Evolutionary conservation across 805 yeast genomes (phyloP).

Genomic region (Dipodascus albidus): DNA sequence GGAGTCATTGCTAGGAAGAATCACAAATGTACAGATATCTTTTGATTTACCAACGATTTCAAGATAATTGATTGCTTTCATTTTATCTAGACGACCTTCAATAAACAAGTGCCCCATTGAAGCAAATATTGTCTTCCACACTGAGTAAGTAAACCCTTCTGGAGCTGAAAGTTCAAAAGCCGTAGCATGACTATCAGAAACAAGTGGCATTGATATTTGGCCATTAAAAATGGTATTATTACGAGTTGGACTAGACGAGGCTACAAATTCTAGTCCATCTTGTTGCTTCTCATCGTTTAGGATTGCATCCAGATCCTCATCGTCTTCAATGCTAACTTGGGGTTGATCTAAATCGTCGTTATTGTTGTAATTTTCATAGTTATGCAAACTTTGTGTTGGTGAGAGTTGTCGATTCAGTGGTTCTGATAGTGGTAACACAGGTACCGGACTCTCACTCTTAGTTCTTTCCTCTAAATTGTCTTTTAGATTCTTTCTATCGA

Average conservation of each 20-base stretch:
- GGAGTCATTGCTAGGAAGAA: slow-evolving; percentile 24
- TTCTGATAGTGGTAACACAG: background rate
- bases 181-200: slow-evolving; percentile 33
- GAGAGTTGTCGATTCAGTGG: background rate
- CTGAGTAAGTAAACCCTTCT: slow-evolving; percentile 11
- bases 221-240: slow-evolving; percentile 35
- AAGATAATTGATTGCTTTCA: slow-evolving; percentile 47
- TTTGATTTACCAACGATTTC: slow-evolving; percentile 32
- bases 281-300: slow-evolving; percentile 6
- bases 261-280: background rate
- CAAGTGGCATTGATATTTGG: slow-evolving; percentile 36
- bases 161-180: slow-evolving; percentile 27
- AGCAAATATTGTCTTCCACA: slow-evolving; percentile 18
- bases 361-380: slow-evolving; percentile 8
- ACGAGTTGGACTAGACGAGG: background rate
- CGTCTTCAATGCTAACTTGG: slow-evolving; percentile 23
- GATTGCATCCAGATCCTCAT: slow-evolving; percentile 26
- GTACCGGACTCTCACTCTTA: slow-evolving; percentile 2
- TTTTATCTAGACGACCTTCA: slow-evolving; percentile 51
- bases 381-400: background rate
- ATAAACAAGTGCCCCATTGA: slow-evolving; percentile 29
- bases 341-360: background rate
- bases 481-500: background rate
- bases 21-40: slow-evolving; percentile 40
- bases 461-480: slow-evolving; percentile 1